Evolutionary conservation across 441 rosid genomes (phyloP).

Genomic region (Eutrema salsugineum): DNA sequence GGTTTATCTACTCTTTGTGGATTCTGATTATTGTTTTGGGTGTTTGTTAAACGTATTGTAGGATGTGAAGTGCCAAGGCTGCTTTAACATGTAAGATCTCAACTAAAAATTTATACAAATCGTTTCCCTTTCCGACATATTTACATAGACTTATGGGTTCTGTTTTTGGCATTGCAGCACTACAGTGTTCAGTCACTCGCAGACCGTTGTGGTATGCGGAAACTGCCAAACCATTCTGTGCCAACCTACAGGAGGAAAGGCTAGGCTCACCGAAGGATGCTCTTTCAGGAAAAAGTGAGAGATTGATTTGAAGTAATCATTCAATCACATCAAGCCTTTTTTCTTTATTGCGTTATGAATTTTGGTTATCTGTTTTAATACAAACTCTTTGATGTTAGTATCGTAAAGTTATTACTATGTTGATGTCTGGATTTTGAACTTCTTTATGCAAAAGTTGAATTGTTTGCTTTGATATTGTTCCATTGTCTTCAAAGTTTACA

Average conservation of each 20-base stretch:
- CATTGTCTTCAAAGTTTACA: no score
- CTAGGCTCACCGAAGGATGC: conserved; percentile 76
- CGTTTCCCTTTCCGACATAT: neutral
- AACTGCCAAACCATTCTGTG: conserved; percentile 81
- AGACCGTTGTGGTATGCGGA: conserved; percentile 78
- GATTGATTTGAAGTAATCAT: conserved; percentile 33
- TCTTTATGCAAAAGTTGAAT: neutral
- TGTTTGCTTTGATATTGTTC: no score
- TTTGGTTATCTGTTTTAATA: conserved; percentile 1
- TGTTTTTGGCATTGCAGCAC: conserved; percentile 41
- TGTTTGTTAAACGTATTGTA: conserved; percentile 8
- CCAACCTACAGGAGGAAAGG: conserved; percentile 85
- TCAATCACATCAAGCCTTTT: neutral
- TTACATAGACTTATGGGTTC: neutral
- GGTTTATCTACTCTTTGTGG: neutral
- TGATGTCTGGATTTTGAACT: neutral
- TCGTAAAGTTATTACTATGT: neutral
- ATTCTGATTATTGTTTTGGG: neutral
- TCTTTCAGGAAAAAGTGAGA: conserved; percentile 72
- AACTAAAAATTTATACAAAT: neutral
- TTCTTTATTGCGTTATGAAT: neutral
- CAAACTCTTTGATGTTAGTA: conserved; percentile 14
- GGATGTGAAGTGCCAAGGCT: conserved; percentile 78
- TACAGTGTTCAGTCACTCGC: conserved; percentile 81
- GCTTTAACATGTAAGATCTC: conserved; percentile 59